Evolutionary conservation across 202 grass and related monocot species (phyloP).

Genomic region (Tripidium arundinaceum): DNA sequence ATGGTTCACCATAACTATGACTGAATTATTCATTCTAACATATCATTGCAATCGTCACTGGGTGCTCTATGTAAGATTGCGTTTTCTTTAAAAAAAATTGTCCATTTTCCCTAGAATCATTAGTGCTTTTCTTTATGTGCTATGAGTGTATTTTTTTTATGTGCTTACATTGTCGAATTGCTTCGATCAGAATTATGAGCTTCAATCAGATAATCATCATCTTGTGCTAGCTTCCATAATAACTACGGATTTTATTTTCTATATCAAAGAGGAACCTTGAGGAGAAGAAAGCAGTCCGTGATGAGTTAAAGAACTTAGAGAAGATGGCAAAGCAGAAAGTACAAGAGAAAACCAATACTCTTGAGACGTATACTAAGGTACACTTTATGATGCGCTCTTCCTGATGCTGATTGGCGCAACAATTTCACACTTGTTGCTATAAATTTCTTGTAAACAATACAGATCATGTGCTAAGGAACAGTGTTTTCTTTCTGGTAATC

Average conservation of each 20-base stretch:
- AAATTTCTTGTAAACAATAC: not conserved
- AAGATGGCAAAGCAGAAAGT: constrained; percentile 56
- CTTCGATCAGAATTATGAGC: not conserved
- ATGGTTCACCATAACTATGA: not conserved
- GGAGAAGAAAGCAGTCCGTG: constrained; percentile 60
- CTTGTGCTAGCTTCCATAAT: constrained; percentile 13
- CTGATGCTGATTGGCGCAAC: not conserved
- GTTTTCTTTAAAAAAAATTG: not conserved
- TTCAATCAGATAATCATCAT: not conserved
- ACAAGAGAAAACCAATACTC: constrained; percentile 54
- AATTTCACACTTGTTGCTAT: not conserved
- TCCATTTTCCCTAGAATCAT: not conserved
- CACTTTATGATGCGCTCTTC: not conserved
- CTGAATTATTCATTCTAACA: not conserved
- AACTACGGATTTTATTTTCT: constrained; percentile 10
- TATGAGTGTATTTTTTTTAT: not conserved
- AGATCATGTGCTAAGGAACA: constrained; percentile 4
- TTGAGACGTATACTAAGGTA: constrained; percentile 81
- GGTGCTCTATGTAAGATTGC: not conserved
- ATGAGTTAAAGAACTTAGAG: constrained; percentile 58
- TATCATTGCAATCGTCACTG: not conserved
- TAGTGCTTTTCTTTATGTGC: not conserved
- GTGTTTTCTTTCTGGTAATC: not conserved
- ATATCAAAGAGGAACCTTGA: constrained; percentile 59
- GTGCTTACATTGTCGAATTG: not conserved